Evolutionary conservation across 1,139 yeast genomes (phyloP).

Genomic region (Pneumocystis wakefieldiae): DNA sequence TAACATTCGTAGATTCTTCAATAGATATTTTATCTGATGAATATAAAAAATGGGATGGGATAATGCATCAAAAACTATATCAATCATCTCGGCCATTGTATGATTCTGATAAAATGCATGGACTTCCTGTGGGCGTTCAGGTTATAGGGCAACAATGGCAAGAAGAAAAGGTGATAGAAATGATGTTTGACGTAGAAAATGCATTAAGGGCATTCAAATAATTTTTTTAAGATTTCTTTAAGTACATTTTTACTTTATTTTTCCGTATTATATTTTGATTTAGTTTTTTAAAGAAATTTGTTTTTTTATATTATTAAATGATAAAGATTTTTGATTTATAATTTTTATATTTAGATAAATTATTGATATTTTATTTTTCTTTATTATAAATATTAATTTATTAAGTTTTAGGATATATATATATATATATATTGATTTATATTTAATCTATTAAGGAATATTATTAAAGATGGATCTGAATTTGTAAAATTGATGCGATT

Average conservation of each 20-base stretch:
- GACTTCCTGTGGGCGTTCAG: constrained; percentile 55
- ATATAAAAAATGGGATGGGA: constrained; percentile 43
- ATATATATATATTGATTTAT: no score
- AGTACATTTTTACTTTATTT: neutral
- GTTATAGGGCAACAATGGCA: constrained; percentile 42
- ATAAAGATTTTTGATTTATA: no score
- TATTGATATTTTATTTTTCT: no score
- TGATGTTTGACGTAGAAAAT: constrained; percentile 26
- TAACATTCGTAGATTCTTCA: constrained; percentile 34
- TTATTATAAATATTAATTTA: no score
- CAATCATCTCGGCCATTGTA: constrained; percentile 26
- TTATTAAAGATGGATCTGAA: no score
- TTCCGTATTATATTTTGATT: no score
- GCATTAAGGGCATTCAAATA: constrained; percentile 19
- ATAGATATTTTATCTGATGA: constrained; percentile 49
- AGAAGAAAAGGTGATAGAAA: constrained; percentile 45
- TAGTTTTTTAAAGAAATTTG: no score
- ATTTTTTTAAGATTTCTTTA: constrained; percentile 7
- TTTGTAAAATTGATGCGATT: no score
- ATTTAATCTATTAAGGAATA: no score
- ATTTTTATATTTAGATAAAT: no score
- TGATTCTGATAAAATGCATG: constrained; percentile 41
- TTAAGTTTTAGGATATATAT: no score
- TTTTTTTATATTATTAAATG: no score
- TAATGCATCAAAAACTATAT: constrained; percentile 34